Percentiles rank a stretch among this genome's conserved stretches.
Evolutionary conservation across 1,284 basidiomycete species (phyloP).

Genomic region (Irpex sp.): DNA sequence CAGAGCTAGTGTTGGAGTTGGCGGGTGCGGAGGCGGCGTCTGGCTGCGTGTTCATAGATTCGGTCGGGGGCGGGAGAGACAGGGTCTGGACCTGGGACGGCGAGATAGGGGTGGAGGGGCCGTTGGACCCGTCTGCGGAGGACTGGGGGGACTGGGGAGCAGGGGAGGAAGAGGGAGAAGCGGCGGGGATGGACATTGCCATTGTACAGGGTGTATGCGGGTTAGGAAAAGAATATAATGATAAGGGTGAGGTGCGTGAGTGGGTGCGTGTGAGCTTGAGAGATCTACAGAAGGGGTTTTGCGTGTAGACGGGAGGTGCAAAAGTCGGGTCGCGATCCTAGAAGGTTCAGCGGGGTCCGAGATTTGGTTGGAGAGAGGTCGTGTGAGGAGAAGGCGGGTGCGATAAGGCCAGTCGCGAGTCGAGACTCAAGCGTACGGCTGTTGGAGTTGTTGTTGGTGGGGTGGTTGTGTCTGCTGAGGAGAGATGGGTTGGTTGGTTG

Average conservation of each 20-base stretch:
- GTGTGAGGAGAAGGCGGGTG: slow-evolving; percentile 16
- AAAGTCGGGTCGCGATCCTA: slow-evolving; percentile 25
- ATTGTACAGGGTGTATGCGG: slow-evolving; percentile 7
- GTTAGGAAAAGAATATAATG: slow-evolving; percentile 11
- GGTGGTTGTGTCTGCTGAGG: too few relatives aligned
- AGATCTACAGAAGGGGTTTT: background rate
- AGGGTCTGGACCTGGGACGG: slow-evolving; percentile 37
- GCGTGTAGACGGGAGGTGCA: background rate
- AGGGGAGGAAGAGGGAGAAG: slow-evolving; percentile 39
- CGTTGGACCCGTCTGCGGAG: slow-evolving; percentile 42
- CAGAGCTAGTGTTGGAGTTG: slow-evolving; percentile 15
- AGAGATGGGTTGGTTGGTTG: background rate
- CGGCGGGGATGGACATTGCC: slow-evolving; percentile 52
- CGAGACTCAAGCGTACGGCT: slow-evolving; percentile 55
- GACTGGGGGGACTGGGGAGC: slow-evolving; percentile 32
- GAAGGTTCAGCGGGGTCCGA: slow-evolving; percentile 45
- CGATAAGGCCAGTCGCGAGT: slow-evolving; percentile 25
- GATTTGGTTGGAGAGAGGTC: slow-evolving; percentile 20
- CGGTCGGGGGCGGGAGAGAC: slow-evolving; percentile 30
- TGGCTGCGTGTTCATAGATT: slow-evolving; percentile 14
- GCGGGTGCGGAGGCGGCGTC: slow-evolving; percentile 23
- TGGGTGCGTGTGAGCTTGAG: slow-evolving; percentile 16
- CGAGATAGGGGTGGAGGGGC: slow-evolving; percentile 49
- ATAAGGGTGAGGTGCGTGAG: slow-evolving; percentile 14
- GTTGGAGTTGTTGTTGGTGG: slow-evolving; percentile 20